Evolutionary conservation across 2,329 filamentous ascomycete genomes (phyloP), one percentile per base, ranked within the genome.

Genomic region (Epichloe sylvatica): DNA sequence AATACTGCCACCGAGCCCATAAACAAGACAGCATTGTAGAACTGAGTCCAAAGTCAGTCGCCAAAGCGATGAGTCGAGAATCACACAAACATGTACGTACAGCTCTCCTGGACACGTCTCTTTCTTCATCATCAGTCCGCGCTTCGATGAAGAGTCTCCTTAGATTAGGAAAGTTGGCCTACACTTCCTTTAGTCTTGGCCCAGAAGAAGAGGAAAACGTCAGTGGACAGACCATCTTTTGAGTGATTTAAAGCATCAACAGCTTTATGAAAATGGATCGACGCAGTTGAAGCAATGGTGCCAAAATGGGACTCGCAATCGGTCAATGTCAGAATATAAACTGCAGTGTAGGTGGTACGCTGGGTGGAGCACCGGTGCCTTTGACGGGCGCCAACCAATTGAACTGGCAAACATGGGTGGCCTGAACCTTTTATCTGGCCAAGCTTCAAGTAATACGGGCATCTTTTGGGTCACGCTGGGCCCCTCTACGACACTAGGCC

Each of bases 11-110:
- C 86, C 0, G 92, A 96, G 23, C 90, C 92, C 75, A 98, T 91
- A 70, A 97, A 98, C 2, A 97, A 73, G 1, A 96, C 89, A 0
- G 94, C 80, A 61, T 98, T 97, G 70, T 98, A 98, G 66, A 98
- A 98, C 92, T 95, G 60, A 7, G 6, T 35, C 33, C 19, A 8
- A 2, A 1, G 33, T 57, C 19, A 57, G 52, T 7, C 21, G 21
- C 41, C 7, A 50, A 13, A 25, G 23, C n/a, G n/a, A 17, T 9
- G 17, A n/a, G 9, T 30, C 13, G 13, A 48, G 15, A 19, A 33
- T 8, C 4, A 30, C 33, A 23, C 33, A n/a, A 2, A 13, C 4
- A 50, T 49, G 51, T 50, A 68, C 85, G 62, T 71, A 96, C 92
- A 47, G 92, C 92, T 67, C 83, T 94, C 57, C 92, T 77, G 13